Evolutionary conservation across 176 grass and related monocot genomes (phyloP), one percentile per base, ranked within the genome.

Genomic region (Miscanthus lutarioriparius): DNA sequence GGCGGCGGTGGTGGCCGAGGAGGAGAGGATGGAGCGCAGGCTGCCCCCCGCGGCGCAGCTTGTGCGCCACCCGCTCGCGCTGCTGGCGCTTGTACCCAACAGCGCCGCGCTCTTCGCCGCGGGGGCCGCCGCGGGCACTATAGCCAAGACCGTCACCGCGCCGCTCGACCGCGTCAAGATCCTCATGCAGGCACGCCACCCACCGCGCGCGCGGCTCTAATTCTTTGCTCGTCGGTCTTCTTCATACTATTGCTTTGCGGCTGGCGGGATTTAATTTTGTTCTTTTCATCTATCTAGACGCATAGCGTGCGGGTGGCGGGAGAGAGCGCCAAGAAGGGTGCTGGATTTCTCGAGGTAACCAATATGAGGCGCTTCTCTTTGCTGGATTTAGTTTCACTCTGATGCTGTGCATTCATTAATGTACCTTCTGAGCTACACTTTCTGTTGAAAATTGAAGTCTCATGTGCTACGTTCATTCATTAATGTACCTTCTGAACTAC

Each of bases 101-200:
- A 90, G 83, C 71, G 89, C 80, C 77, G 89, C 96, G 39, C 93
- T 95, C 64, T 98, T 98, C 86, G 87, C 87, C 0, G 93, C 93
- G 13, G 96, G 91, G 22, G 96, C 96, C 1, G 71, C 91, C 5
- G 87, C 96, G 7, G 96, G 96, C 26, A 91, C 93, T 27, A 81
- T 82, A 15, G 96, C 96, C 63, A 98, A 95, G 89, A 92, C 93
- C 10, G 38, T 95, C 40, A 98, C 96, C 15, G 93, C 96, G n/a
- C 96, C 93, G 13, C 89, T 98, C 62, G 96, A 98, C 80, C 96
- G 96, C 67, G 89, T 92, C 82, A 98, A 98, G 86, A 84, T 98
- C 35, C 96, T 98, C 80, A 98, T 98, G 96, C 96, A 98, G 94
- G 94, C 47, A 27, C 27, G 64, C 22, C 10, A 51, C 61, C 72